Percentiles rank a stretch among this genome's conserved stretches.
phyloP scores from a whole-genome alignment of 1,284 basidiomycete species.

The Sutorius eximius region DNA sequence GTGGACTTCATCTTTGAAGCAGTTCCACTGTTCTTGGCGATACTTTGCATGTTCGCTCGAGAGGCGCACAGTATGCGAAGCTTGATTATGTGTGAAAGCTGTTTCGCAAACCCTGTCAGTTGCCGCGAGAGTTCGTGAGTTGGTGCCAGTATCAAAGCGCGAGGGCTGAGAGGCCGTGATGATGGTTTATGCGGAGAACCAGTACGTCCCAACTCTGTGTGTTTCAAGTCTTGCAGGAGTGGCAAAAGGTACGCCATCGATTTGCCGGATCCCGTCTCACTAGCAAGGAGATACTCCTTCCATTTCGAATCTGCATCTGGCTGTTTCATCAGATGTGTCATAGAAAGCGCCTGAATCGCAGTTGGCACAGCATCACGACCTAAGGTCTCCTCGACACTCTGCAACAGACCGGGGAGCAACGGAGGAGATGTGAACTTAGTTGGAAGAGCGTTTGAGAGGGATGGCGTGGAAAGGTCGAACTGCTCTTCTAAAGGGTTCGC shows the following conservation, averaged over 20 bases:
- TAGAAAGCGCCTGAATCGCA: slow-evolving; percentile 71
- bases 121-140: slow-evolving; percentile 88
- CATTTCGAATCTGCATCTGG: slow-evolving; percentile 30
- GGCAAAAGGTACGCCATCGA: slow-evolving; percentile 88
- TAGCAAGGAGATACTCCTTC: slow-evolving; percentile 70
- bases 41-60: slow-evolving; percentile 51
- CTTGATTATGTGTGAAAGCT: slow-evolving; percentile 71
- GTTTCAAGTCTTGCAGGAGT: slow-evolving; percentile 75
- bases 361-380: slow-evolving; percentile 60
- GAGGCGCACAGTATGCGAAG: slow-evolving; percentile 74
- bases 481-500: slow-evolving; percentile 40
- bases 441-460: slow-evolving; percentile 19
- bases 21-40: slow-evolving; percentile 37
- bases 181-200: slow-evolving; percentile 8
- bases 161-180: slow-evolving; percentile 50
- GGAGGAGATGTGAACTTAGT: slow-evolving; percentile 61
- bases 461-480: slow-evolving; percentile 38
- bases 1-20: slow-evolving; percentile 51
- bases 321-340: slow-evolving; percentile 57
- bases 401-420: slow-evolving; percentile 59
- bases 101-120: slow-evolving; percentile 70
- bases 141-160: slow-evolving; percentile 79
- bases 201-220: slow-evolving; percentile 42
- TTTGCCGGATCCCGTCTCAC: slow-evolving; percentile 89
- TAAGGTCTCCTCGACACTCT: slow-evolving; percentile 54